phyloP scores from a whole-genome alignment of 1,139 yeast species.

The Fermentozyma sake region DNA sequence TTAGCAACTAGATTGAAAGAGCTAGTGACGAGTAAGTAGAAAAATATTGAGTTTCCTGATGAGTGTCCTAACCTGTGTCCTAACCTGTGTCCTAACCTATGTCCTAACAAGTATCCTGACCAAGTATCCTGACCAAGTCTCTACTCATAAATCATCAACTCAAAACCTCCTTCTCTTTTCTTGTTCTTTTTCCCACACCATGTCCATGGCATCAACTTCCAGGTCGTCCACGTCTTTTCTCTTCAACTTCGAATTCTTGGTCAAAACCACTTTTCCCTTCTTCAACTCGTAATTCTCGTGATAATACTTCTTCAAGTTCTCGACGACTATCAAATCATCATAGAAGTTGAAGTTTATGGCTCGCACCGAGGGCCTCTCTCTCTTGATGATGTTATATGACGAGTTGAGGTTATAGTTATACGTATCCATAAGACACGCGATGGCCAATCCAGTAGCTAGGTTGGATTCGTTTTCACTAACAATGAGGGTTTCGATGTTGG shows the following conservation, averaged over 20 bases:
- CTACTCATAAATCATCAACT: too few species aligned
- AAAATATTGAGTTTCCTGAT: too few species aligned
- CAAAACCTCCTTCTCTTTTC: too few species aligned
- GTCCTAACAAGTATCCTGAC: too few species aligned
- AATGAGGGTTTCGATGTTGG: conserved; percentile 30
- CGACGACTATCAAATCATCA: conserved; percentile 39
- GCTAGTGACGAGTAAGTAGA: too few species aligned
- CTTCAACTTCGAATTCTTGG: conserved; percentile 30
- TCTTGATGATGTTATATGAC: conserved; percentile 16
- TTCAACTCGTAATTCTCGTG: conserved; percentile 32
- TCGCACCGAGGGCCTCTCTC: conserved; percentile 15
- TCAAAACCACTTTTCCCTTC: conserved; percentile 24
- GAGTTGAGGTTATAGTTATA: conserved; percentile 34
- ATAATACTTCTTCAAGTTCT: conserved; percentile 37
- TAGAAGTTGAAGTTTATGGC: conserved; percentile 32
- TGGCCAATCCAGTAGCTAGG: conserved; percentile 32
- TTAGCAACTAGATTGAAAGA: too few species aligned
- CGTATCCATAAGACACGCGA: conserved; percentile 41
- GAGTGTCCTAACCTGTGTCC: too few species aligned
- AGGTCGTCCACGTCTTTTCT: conserved; percentile 22
- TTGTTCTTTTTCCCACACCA: background rate
- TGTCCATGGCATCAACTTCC: conserved; percentile 5
- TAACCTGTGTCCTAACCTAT: too few species aligned
- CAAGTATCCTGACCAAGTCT: too few species aligned
- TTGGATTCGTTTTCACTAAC: conserved; percentile 29